These are phyloP conservation scores for Diaporthe humulicola DNA, from an alignment of 2,329 filamentous ascomycete genomes.

Conservation along the genomic window DNA sequence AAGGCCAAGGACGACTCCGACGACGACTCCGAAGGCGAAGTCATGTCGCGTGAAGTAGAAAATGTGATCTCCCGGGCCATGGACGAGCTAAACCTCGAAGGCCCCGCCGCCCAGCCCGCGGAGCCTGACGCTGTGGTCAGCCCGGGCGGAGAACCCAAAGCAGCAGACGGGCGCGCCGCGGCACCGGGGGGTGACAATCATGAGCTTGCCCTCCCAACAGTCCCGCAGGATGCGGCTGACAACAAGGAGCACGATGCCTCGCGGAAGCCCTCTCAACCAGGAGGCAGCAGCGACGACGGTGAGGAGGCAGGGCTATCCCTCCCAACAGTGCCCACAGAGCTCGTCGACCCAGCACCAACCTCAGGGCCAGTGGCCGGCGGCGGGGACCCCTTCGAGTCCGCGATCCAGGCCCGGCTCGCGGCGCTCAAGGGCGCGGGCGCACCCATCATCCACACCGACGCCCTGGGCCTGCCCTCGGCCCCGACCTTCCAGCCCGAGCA, in stretches of 20 bases:
- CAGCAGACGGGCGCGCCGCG: neutral
- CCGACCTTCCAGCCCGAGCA: constrained; percentile 64
- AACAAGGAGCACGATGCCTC: constrained; percentile 18
- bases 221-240: constrained; percentile 7
- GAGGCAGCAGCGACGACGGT: constrained; percentile 36
- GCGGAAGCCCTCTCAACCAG: neutral
- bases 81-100: constrained; percentile 59
- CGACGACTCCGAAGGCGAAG: constrained; percentile 64
- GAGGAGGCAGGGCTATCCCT: constrained; percentile 53
- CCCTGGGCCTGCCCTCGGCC: constrained; percentile 61
- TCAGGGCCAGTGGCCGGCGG: constrained; percentile 8
- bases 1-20: constrained; percentile 39
- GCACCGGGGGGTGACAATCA: neutral
- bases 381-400: constrained; percentile 55
- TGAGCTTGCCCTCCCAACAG: constrained; percentile 27
- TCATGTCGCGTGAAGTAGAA: constrained; percentile 59
- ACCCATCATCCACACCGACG: constrained; percentile 47
- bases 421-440: constrained; percentile 58
- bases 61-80: constrained; percentile 59
- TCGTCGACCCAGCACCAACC: constrained; percentile 52
- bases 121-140: constrained; percentile 38
- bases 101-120: constrained; percentile 6
- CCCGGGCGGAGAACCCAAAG: too few relatives aligned
- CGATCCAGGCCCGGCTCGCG: constrained; percentile 66
- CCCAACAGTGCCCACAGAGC: constrained; percentile 60